These are phyloP conservation scores for Phytophthora boehmeriae DNA, from an alignment of 352 stramenopile species.

Conservation along the genomic window DNA sequence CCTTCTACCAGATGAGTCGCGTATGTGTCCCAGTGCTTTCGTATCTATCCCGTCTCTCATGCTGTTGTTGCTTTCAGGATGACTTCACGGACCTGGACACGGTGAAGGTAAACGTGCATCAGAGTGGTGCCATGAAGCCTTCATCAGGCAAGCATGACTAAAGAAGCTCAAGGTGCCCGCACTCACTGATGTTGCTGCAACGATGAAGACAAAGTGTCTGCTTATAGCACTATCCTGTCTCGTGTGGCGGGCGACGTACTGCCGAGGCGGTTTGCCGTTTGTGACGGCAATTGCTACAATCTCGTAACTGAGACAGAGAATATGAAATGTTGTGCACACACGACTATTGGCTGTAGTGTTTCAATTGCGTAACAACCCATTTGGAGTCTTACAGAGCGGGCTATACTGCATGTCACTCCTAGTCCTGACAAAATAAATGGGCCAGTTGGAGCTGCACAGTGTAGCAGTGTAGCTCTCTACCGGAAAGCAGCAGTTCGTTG, in stretches of 20 bases:
- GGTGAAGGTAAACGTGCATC: constrained; percentile 80
- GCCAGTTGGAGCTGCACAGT: background rate
- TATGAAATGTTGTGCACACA: background rate
- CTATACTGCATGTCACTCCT: background rate
- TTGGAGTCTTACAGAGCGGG: background rate
- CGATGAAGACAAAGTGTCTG: too few relatives aligned
- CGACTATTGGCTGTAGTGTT: constrained; percentile 1
- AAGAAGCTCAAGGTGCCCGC: background rate
- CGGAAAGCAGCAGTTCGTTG: constrained; percentile 48
- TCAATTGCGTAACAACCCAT: background rate
- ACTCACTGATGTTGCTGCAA: too few relatives aligned
- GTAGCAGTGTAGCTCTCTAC: constrained; percentile 19
- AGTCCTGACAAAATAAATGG: background rate
- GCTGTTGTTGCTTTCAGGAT: constrained; percentile 45
- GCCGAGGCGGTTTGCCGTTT: background rate
- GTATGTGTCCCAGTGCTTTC: constrained; percentile 29
- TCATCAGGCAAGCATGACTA: constrained; percentile 64
- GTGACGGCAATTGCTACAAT: background rate
- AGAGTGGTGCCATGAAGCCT: constrained; percentile 73
- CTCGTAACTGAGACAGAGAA: background rate
- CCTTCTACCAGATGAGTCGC: constrained; percentile 82
- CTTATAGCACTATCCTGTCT: too few relatives aligned
- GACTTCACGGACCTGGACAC: constrained; percentile 85
- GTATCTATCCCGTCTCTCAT: background rate
- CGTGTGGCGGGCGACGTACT: too few relatives aligned